Evolutionary conservation across 164 flowering plant species (phyloP), one percentile per base, ranked within the genome.

Genomic region (Cinnamomum chago): DNA sequence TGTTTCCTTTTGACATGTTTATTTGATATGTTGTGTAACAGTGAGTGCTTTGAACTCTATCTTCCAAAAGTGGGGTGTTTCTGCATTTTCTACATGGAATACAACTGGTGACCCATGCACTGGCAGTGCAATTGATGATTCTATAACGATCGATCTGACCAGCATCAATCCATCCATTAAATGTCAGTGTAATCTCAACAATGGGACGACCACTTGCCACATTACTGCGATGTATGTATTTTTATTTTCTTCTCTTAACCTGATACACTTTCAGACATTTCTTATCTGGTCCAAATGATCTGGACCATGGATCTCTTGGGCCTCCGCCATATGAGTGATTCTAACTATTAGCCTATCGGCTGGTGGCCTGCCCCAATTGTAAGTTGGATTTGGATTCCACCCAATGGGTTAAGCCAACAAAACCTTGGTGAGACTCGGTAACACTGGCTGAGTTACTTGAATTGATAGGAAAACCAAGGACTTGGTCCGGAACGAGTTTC

Each of bases 21-120:
- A n/a, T 14, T 55, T 18, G 20, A 55, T 55, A 4, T 15, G 17
- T 17, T 17, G 20, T 55, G 6, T 14, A 55, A 55, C 77, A 75
- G 77, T 27, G 25, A 62, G 30, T 22, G 77, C 73, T 70, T 30
- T 75, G 15, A 75, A 69, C 65, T 58, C 67, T 25, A 50, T 70
- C 22, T 75, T 69, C 23, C 58, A 17, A 30, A n/a, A 27, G 50
- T 76, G 78, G 78, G 62, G 65, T 12, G 5, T 70, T n/a, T n/a
- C 58, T 3, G 50, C 68, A 3, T 18, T 70, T 5, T 10, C 7
- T 15, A 7, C 75, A 47, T 80, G 82, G 82, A 80, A 80, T 68
- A 40, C 73, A 28, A 80, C 75, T 33, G 78, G 78, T 22, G 77
- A 80, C 10, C 72, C 70, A 1, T 80, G 82, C 55, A 73, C 51